Evolutionary conservation across 495 filamentous ascomycete genomes (phyloP), one percentile per base, ranked within the genome.

Genomic region (Xylaria bambusicola): DNA sequence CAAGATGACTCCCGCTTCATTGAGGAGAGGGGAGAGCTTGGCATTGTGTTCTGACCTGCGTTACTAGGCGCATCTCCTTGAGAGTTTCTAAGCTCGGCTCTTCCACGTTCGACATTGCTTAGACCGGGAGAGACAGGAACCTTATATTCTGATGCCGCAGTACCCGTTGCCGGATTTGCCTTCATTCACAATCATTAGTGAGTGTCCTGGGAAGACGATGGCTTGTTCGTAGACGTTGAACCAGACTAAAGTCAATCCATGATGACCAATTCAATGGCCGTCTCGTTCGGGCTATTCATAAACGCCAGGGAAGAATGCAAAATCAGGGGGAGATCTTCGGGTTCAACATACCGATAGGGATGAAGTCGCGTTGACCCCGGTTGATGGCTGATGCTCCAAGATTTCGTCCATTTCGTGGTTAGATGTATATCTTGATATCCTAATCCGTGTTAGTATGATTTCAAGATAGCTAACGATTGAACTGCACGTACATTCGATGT

Each of bases 401-500:
- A 35, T 60, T 29, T 67, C 60, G 29, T 58, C 27, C 18, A 65
- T 21, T 21, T 64, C 62, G 13, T 44, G 53, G 8, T 63, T 64
- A 0, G 75, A 71, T 2, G 78, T 75, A 58, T 81, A 82, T 10
- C 75, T 78, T n/a, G 73, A 73, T 58, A 82, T 76, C 75, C 79
- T 82, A 52, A 6, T 12, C 17, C 23, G 31, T 46, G 49, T 60
- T 53, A 60, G 23, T 36, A 41, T 26, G 20, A n/a, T 59, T 64
- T 57, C 20, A 17, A 2, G 17, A 18, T 24, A 24, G n/a, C 17
- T 13, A n/a, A 17, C 9, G n/a, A 35, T 20, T 5, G 46, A 24
- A 66, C 40, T 1, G 47, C 57, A 74, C 86, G 76, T 71, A 95
- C 94, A 97, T 89, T 56, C 84, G 80, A 54, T 90, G 75, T 75